Evolutionary conservation across 1,284 basidiomycete genomes (phyloP), one percentile per base, ranked within the genome.

Genomic region (Ceratobasidium sp.): DNA sequence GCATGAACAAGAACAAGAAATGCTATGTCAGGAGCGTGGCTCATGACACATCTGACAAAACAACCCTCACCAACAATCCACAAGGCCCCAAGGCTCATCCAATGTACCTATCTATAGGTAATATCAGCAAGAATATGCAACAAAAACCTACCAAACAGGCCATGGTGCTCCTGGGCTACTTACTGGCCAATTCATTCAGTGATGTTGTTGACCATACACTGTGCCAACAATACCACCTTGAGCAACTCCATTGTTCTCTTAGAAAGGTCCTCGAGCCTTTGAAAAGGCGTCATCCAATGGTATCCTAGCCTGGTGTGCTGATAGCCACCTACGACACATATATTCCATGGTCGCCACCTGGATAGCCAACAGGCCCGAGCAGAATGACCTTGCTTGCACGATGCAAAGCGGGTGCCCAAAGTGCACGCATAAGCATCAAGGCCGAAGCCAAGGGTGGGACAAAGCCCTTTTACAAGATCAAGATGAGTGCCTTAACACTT

Each of bases 221-320:
- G 6, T n/a, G 50, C 23, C 21, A 26, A 10, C 23, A 53, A 53
- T 32, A 8, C 9, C 50, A 32, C 9, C 5, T 3, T n/a, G 50
- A 53, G 50, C 23, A 8, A 26, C 18, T 53, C 23, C 50, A 53
- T 53, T 23, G 28, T 28, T 75, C 73, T 36, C 75, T 77, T 65
- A 10, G 43, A 12, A 21, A 67, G 10, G 28, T 77, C 10, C 53
- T 67, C 23, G 36, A 53, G 23, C 64, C 50, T n/a, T 30, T 67
- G 23, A 67, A 41, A 21, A 18, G 5, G 64, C 36, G 12, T 67
- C 50, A 6, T 36, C 48, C 3, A 36, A 67, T 1, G 64, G 64
- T 16, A 32, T 67, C 3, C 34, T 53, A 3, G 50, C 50, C 10
- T 53, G 64, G 64, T 67, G 64, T 28, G 64, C 64, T 12, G 64